Conservation (phyloP, 2,329 filamentous ascomycete genomes). For the Alternaria longipes region DNA sequence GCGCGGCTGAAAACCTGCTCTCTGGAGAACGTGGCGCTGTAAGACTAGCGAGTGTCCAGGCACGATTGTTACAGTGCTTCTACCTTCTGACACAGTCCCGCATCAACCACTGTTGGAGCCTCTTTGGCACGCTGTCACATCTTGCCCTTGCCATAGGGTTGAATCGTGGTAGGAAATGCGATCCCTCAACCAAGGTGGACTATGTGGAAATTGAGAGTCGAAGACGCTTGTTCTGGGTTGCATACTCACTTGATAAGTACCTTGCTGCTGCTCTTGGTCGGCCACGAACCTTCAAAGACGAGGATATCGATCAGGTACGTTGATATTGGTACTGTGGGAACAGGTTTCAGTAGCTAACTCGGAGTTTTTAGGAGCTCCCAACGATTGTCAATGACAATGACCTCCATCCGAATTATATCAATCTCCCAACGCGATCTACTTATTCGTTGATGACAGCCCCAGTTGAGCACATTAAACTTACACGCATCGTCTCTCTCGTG, state of each 20-base stretch:
- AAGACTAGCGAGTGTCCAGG: conserved; percentile 66
- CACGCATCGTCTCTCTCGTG: conserved; percentile 56
- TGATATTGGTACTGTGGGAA: not conserved
- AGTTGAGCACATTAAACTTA: conserved; percentile 57
- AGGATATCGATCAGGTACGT: conserved; percentile 69
- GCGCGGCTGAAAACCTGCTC: conserved; percentile 55
- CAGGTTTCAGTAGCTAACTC: not conserved
- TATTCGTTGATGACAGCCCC: conserved; percentile 57
- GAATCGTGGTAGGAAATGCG: conserved; percentile 51
- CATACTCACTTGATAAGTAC: conserved; percentile 70
- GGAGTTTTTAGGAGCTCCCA: conserved; percentile 44
- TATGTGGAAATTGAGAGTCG: conserved; percentile 62
- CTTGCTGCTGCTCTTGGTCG: conserved; percentile 70
- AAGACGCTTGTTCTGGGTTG: conserved; percentile 69
- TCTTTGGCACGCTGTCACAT: conserved; percentile 66
- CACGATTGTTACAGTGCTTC: conserved; percentile 65
- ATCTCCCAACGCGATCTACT: conserved; percentile 34
- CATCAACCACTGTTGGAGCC: conserved; percentile 69
- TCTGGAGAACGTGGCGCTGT: conserved; percentile 63
- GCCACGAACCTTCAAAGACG: conserved; percentile 68
- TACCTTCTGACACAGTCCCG: conserved; percentile 68
- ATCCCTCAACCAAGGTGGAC: conserved; percentile 48
- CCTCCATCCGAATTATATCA: conserved; percentile 39
- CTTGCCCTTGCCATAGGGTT: conserved; percentile 60
- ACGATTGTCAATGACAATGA: conserved; percentile 49